Percentiles rank a stretch among this genome's conserved stretches.
Conservation (phyloP, 2,329 filamentous ascomycete species). For the Alternaria infectoria region DNA sequence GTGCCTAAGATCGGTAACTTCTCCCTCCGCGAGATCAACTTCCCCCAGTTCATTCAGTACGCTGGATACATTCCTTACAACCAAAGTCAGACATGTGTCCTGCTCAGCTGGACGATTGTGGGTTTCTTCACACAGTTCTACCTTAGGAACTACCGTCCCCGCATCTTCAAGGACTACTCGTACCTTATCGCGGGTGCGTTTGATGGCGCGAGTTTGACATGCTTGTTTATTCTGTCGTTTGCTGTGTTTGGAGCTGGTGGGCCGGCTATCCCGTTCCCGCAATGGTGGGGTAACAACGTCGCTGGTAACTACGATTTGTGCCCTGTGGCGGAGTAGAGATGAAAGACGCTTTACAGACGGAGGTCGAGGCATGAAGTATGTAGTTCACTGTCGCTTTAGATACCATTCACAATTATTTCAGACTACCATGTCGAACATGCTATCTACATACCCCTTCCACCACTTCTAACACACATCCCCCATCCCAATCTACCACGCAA, state of each 20-base stretch:
- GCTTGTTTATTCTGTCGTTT: constrained; percentile 21
- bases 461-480: background rate
- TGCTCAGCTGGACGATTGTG: constrained; percentile 21
- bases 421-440: background rate
- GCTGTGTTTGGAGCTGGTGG: constrained; percentile 21
- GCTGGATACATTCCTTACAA: constrained; percentile 22
- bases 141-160: constrained; percentile 21
- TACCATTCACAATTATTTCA: background rate
- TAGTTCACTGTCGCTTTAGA: background rate
- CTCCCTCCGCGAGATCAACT: constrained; percentile 17
- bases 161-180: constrained; percentile 25
- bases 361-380: background rate
- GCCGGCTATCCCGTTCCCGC: constrained; percentile 13
- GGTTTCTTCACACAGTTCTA: constrained; percentile 22
- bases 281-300: constrained; percentile 22
- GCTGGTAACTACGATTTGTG: constrained; percentile 22
- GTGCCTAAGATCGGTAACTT: constrained; percentile 20
- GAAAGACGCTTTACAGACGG: background rate
- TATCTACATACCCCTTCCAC: background rate
- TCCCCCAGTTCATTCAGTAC: constrained; percentile 22
- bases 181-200: constrained; percentile 22
- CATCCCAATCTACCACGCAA: constrained; percentile 38
- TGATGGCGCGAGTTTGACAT: constrained; percentile 18
- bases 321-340: constrained; percentile 12
- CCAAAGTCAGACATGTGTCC: constrained; percentile 17